Percentiles rank a stretch among this genome's conserved stretches.
Conservation (phyloP, 345 rosid species). For the Gossypium rotundifolium region DNA sequence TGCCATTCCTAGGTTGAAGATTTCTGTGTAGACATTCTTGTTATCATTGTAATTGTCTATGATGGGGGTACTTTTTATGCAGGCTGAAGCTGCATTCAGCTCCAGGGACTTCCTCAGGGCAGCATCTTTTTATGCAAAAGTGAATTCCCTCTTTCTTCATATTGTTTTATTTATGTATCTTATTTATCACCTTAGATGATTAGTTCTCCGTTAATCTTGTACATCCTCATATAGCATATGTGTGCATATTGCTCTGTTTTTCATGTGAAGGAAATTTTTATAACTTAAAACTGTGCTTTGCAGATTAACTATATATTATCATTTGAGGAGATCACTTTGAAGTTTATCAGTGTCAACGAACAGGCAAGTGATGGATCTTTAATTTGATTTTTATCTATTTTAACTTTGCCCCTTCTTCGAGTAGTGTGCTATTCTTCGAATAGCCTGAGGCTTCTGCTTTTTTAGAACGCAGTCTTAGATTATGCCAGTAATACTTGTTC, state of each 20-base stretch:
- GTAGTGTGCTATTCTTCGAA: not conserved
- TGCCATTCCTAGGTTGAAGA: not conserved
- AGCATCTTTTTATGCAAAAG: constrained; percentile 95
- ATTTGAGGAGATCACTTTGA: constrained; percentile 93
- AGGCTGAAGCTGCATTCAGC: constrained; percentile 92
- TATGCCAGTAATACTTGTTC: not conserved
- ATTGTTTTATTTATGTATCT: constrained; percentile 1
- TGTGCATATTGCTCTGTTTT: not conserved
- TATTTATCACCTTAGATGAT: constrained; percentile 2
- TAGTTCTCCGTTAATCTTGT: not conserved
- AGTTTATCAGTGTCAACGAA: constrained; percentile 77
- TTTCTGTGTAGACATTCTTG: constrained; percentile 13
- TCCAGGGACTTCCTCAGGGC: constrained; percentile 86
- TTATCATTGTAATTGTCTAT: constrained; percentile 16
- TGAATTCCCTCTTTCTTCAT: constrained; percentile 19
- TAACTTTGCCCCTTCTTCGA: not conserved
- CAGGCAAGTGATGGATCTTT: constrained; percentile 46
- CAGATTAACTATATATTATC: constrained; percentile 83
- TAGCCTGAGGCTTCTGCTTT: not conserved
- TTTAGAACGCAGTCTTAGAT: not conserved
- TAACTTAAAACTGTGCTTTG: constrained; percentile 27
- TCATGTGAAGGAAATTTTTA: not conserved
- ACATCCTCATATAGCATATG: not conserved
- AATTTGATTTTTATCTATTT: not conserved
- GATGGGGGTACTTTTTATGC: constrained; percentile 35